Percentiles rank a stretch among this genome's conserved stretches.
phyloP scores from a whole-genome alignment of 331 rosid genomes.

The Quercus phellos region DNA sequence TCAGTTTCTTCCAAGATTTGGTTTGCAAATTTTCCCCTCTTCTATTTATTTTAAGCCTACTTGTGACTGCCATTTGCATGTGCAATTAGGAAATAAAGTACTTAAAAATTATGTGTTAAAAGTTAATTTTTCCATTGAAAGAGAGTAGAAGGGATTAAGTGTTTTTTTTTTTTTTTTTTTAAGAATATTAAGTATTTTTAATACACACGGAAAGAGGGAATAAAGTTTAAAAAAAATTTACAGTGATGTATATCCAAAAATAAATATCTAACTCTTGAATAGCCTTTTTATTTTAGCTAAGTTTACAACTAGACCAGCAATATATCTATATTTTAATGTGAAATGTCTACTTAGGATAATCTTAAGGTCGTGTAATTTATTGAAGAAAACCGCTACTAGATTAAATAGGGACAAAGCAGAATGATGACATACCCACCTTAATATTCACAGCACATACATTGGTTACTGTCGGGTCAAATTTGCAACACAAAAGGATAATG shows the following conservation, averaged over 20 bases:
- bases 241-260: no score
- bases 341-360: no score
- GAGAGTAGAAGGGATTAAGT: not conserved
- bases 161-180: no score
- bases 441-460: not conserved
- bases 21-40: not conserved
- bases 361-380: no score
- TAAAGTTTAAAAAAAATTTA: no score
- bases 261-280: fast-evolving
- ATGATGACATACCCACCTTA: not conserved
- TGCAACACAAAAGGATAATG: not conserved
- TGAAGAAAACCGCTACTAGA: no score
- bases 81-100: not conserved
- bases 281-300: not conserved
- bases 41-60: not conserved
- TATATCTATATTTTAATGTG: no score
- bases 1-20: slow-evolving; percentile 1
- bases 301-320: no score
- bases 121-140: not conserved
- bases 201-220: fast-evolving
- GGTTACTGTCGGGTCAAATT: not conserved
- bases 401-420: no score
- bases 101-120: not conserved
- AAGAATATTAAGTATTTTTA: no score
- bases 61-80: not conserved